These are phyloP conservation scores for Diospyros lotus DNA, from an alignment of 148 eudicot genomes.

Conservation along the genomic window DNA sequence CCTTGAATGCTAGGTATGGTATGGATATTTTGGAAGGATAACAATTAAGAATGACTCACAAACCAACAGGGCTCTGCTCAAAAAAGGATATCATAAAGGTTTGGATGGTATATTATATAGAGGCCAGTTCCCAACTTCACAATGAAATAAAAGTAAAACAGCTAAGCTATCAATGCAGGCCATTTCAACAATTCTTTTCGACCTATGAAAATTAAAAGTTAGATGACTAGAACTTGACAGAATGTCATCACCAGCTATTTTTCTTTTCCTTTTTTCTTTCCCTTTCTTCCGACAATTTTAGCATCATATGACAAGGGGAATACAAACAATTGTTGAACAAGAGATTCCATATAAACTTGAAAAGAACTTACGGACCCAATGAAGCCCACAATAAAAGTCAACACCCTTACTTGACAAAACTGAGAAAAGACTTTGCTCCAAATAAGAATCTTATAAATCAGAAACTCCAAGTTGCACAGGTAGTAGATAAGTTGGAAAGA, in stretches of 20 bases:
- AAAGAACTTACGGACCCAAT: not conserved
- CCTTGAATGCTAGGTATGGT: not conserved
- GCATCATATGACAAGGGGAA: not conserved
- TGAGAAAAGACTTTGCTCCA: too few species aligned
- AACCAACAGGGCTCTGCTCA: not conserved
- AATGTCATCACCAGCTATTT: not conserved
- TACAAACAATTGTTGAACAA: not conserved
- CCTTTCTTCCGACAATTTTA: not conserved
- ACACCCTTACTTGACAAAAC: too few species aligned
- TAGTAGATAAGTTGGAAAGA: too few species aligned
- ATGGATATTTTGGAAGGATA: not conserved
- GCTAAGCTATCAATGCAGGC: not conserved
- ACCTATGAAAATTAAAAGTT: not conserved
- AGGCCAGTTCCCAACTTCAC: not conserved
- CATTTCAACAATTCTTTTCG: not conserved
- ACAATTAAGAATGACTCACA: not conserved
- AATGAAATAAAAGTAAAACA: not conserved
- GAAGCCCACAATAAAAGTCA: not conserved
- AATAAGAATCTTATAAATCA: too few species aligned
- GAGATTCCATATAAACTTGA: not conserved
- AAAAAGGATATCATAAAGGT: constrained; percentile 10
- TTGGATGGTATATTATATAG: not conserved
- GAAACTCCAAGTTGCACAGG: too few species aligned
- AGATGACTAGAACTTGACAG: not conserved
- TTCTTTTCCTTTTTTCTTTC: not conserved